phyloP scores from a whole-genome alignment of 352 stramenopile species.

The Pythium grandisporangium region DNA sequence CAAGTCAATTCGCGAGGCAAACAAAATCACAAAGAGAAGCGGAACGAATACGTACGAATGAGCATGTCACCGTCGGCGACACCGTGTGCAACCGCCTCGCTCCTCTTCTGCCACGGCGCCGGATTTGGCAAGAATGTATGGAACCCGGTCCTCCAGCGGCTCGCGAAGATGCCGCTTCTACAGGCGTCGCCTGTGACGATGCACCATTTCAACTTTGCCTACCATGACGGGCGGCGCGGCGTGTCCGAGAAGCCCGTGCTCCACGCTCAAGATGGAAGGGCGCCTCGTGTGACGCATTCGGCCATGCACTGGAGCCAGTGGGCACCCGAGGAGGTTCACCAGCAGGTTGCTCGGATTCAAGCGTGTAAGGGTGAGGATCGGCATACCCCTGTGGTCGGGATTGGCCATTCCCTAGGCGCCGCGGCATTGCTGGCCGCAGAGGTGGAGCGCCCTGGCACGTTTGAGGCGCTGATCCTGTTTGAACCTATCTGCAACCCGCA shows the following conservation, averaged over 20 bases:
- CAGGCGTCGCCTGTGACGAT: slow-evolving; percentile 8
- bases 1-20: no score
- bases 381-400: slow-evolving; percentile 25
- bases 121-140: slow-evolving; percentile 43
- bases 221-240: slow-evolving; percentile 27
- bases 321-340: slow-evolving; percentile 8
- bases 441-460: slow-evolving; percentile 21
- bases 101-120: slow-evolving; percentile 33
- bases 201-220: slow-evolving; percentile 25
- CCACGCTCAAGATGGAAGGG: slow-evolving; percentile 10
- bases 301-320: slow-evolving; percentile 17
- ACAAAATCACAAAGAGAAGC: no score
- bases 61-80: no score
- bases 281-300: slow-evolving; percentile 27
- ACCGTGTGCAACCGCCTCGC: no score
- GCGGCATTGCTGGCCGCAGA: slow-evolving; percentile 21
- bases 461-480: slow-evolving; percentile 35
- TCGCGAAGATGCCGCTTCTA: slow-evolving; percentile 21
- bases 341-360: slow-evolving; percentile 4
- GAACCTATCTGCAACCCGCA: slow-evolving; percentile 26
- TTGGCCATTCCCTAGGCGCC: slow-evolving; percentile 40
- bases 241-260: slow-evolving; percentile 17
- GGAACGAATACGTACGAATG: no score
- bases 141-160: slow-evolving; percentile 27
- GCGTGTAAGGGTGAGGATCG: background rate